A percentile compares a stretch with the other conserved stretches of the same genome.
Evolutionary conservation across 495 filamentous ascomycete genomes (phyloP).

Genomic region (Neurospora sp.): DNA sequence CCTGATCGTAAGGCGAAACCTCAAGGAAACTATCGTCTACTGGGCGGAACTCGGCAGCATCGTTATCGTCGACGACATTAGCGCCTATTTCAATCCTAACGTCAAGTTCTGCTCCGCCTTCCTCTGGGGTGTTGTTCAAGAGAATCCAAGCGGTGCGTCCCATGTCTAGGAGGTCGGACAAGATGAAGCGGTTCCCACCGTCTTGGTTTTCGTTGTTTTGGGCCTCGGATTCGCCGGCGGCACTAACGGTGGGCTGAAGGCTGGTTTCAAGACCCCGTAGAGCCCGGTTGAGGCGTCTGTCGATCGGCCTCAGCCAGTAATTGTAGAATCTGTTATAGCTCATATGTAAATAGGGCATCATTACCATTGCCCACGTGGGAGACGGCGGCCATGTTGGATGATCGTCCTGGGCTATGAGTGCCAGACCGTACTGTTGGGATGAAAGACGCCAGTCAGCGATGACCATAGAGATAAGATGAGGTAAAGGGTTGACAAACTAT

Average conservation of each 20-base stretch:
- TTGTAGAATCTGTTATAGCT: slow-evolving; percentile 59
- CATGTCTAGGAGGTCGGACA: slow-evolving; percentile 6
- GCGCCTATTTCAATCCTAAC: slow-evolving; percentile 4
- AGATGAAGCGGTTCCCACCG: slow-evolving; percentile 1
- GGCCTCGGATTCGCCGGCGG: neutral
- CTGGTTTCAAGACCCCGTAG: slow-evolving; percentile 7
- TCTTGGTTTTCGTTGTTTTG: slow-evolving; percentile 3
- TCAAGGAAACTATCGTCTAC: neutral
- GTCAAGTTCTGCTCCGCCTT: slow-evolving; percentile 35
- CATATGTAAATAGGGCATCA: slow-evolving; percentile 58
- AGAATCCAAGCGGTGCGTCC: slow-evolving; percentile 4
- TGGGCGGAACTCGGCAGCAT: slow-evolving; percentile 1
- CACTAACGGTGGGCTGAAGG: neutral
- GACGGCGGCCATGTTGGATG: slow-evolving; percentile 58
- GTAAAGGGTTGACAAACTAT: slow-evolving; percentile 17
- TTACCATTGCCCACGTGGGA: slow-evolving; percentile 55
- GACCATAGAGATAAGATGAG: too few relatives aligned
- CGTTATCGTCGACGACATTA: slow-evolving; percentile 1
- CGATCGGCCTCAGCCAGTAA: slow-evolving; percentile 49
- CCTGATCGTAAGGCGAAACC: neutral
- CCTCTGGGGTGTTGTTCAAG: neutral
- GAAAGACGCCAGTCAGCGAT: neutral
- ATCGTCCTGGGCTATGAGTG: slow-evolving; percentile 14
- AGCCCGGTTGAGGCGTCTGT: slow-evolving; percentile 47
- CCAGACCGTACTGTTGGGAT: slow-evolving; percentile 12